These are phyloP conservation scores for Piromyces sp. DNA, from an alignment of 192 early-diverging fungal genomes.

Conservation along the genomic window DNA sequence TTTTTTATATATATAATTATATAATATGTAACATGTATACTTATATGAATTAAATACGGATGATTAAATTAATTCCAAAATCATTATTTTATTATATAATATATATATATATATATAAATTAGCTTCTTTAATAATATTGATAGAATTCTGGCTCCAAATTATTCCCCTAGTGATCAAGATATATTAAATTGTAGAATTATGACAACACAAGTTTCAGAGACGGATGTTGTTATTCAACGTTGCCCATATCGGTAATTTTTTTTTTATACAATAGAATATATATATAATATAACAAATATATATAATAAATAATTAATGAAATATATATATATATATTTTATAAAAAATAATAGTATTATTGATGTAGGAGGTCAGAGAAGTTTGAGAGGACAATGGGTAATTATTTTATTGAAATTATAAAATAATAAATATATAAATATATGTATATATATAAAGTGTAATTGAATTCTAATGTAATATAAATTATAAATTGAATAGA, in stretches of 20 bases:
- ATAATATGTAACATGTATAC: too few species aligned
- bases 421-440: too few species aligned
- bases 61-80: too few species aligned
- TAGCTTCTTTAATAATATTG: constrained; percentile 31
- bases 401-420: neutral
- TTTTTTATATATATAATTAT: too few species aligned
- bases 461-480: neutral
- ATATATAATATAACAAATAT: too few species aligned
- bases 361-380: constrained; percentile 55
- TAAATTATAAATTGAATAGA: constrained; percentile 23
- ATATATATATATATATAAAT: neutral
- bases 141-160: constrained; percentile 19
- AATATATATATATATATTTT: too few species aligned
- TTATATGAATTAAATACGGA: neutral
- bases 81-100: too few species aligned
- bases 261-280: neutral
- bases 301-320: too few species aligned
- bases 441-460: neutral
- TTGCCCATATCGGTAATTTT: neutral
- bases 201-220: constrained; percentile 55
- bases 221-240: constrained; percentile 33
- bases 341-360: constrained; percentile 13
- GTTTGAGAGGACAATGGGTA: neutral
- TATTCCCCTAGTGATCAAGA: constrained; percentile 49
- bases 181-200: constrained; percentile 47